A percentile compares a stretch with the other conserved stretches of the same genome.
Evolutionary conservation across 805 yeast species (phyloP).

Genomic region (Isabelozyma gotoi): DNA sequence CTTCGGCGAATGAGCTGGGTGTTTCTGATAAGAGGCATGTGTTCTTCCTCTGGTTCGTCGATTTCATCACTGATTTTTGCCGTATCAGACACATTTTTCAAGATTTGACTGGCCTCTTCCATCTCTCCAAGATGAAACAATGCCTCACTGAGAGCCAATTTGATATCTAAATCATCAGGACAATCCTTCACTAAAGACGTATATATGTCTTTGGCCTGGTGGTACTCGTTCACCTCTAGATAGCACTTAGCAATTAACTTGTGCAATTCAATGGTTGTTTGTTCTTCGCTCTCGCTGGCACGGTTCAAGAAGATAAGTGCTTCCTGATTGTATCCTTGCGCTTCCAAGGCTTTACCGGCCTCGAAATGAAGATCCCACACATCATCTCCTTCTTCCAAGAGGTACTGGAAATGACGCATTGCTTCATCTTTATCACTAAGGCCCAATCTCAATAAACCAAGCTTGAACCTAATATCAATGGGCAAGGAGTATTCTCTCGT

Average conservation of each 20-base stretch:
- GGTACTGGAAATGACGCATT: slow-evolving; percentile 58
- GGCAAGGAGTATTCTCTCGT: slow-evolving; percentile 52
- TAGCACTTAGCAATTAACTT: slow-evolving; percentile 73
- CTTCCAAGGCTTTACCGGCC: slow-evolving; percentile 74
- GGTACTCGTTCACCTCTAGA: slow-evolving; percentile 68
- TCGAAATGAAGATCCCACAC: slow-evolving; percentile 72
- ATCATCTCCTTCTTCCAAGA: slow-evolving; percentile 57
- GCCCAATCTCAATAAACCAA: slow-evolving; percentile 73
- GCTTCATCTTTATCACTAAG: slow-evolving; percentile 70
- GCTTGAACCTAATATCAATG: slow-evolving; percentile 80
- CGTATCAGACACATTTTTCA: slow-evolving; percentile 46
- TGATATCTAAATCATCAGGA: slow-evolving; percentile 68
- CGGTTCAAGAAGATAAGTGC: slow-evolving; percentile 68
- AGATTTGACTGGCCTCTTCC: slow-evolving; percentile 53
- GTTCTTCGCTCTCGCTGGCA: slow-evolving; percentile 55
- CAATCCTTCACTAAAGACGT: slow-evolving; percentile 51
- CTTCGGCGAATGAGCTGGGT: slow-evolving; percentile 8
- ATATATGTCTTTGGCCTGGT: slow-evolving; percentile 62
- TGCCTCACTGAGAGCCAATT: slow-evolving; percentile 80
- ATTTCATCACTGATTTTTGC: neutral
- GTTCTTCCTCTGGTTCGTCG: slow-evolving; percentile 6
- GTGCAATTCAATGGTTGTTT: slow-evolving; percentile 50
- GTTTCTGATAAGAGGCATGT: slow-evolving; percentile 15
- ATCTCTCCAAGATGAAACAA: slow-evolving; percentile 64
- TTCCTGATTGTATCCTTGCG: slow-evolving; percentile 66